Evolutionary conservation across 2,329 filamentous ascomycete species (phyloP).

Genomic region (Chaetomium sp.): DNA sequence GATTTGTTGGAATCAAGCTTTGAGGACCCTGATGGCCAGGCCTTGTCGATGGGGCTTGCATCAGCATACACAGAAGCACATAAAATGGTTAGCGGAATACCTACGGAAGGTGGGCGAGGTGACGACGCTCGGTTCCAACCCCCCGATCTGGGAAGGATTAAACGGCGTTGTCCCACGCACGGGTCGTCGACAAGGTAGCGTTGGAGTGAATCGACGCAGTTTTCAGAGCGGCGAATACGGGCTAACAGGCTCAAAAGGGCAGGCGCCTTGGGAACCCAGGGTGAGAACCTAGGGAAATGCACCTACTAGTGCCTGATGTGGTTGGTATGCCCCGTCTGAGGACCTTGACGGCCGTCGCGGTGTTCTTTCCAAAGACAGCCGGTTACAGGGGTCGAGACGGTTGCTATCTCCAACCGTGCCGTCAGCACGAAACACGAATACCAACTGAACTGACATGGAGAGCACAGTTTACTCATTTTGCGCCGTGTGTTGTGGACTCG

Average conservation of each 20-base stretch:
- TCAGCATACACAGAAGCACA: constrained; percentile 9
- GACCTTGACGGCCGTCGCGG: not conserved
- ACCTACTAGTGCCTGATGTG: not conserved
- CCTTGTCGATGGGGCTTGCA: constrained; percentile 2
- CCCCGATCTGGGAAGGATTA: not conserved
- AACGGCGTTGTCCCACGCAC: not conserved
- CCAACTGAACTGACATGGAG: not conserved
- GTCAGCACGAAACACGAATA: not conserved
- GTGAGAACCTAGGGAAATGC: not conserved
- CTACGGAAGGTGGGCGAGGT: not conserved
- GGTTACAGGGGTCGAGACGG: no score
- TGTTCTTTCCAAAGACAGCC: not conserved
- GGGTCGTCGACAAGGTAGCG: not conserved
- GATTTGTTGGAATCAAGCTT: not conserved
- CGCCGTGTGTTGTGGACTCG: not conserved
- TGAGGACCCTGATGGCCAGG: constrained; percentile 23
- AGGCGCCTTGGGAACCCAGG: not conserved
- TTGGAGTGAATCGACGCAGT: not conserved
- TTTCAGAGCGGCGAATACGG: not conserved
- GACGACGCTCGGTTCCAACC: not conserved
- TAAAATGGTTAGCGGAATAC: constrained; percentile 3
- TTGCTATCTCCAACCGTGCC: not conserved
- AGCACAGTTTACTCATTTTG: not conserved
- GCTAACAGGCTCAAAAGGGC: not conserved
- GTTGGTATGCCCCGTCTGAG: not conserved